Base-by-base conservation (phyloP, 2,329 filamentous ascomycete genomes). In the Fusarium sp. region DNA sequence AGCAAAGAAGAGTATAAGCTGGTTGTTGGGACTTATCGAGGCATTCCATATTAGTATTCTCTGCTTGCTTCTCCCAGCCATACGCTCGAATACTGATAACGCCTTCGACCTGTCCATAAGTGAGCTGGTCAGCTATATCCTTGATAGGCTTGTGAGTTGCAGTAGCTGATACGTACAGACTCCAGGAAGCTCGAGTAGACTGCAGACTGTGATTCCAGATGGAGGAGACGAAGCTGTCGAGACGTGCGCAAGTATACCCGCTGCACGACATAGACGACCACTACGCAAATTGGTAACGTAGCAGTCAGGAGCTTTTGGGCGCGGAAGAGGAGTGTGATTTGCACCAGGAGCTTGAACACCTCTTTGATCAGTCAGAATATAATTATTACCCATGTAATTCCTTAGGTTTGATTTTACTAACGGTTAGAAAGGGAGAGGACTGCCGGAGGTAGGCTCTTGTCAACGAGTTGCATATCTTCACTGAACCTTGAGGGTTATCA, bases 51-150 rank as follows among this genome's bases (percentile, higher is more conserved):
- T 38, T 49, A 8, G 5, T 3, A 0, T 3, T 20, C 21, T 38
- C 47, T 16, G 31, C 33, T 1, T 31, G 11, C 8, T 31, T 43
- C 3, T n/a, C 20, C 37, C 49, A 53, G 6, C 16, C 20, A 3
- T 29, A 53, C 0, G 37, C 42, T 0, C 49, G 26, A 2, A 53
- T 31, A 13, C 20, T 53, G 3, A n/a, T 5, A 6, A 43, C 6
- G 1, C 49, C 49, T 18, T 53, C 49, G 3, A 31, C 3, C 37
- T 52, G 11, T 24, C 15, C 9, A 16, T 1, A 15, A 4, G 3
- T 6, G 11, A 9, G 8, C 12, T 2, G 1, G 8, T 48, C 2
- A 48, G 8, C 8, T 6, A 2, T 1, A 2, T 0, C 2, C 10
- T 4, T 5, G 5, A 5, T 3, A n/a, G 16, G 33, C 16, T 8